Evolutionary conservation across 257 asterid species (phyloP).

Genomic region (Nicotiana noctiflora): DNA sequence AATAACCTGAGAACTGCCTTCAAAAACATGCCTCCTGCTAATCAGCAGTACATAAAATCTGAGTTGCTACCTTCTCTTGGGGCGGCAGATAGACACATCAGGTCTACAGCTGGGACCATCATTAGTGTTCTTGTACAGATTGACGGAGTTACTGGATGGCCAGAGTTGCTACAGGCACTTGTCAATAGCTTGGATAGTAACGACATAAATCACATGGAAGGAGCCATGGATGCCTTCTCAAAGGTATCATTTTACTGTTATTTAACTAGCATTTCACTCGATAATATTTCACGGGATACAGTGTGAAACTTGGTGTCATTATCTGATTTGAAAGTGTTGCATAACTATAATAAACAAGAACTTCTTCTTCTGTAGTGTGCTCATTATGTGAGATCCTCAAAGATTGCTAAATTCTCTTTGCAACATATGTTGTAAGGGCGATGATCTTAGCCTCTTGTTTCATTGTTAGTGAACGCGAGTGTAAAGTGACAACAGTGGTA

Average conservation of each 20-base stretch:
- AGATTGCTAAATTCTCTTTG: background rate
- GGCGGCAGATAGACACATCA: slow-evolving; percentile 72
- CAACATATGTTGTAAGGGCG: background rate
- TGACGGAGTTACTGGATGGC: slow-evolving; percentile 83
- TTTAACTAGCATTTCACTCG: background rate
- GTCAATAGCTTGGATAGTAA: slow-evolving; percentile 88
- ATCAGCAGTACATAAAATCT: slow-evolving; percentile 68
- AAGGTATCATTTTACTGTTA: slow-evolving; percentile 45
- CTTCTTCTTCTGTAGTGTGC: background rate
- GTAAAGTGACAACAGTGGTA: background rate
- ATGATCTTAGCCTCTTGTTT: background rate
- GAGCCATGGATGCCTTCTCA: slow-evolving; percentile 99
- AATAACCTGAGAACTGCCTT: slow-evolving; percentile 65
- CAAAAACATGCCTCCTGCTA: slow-evolving; percentile 53
- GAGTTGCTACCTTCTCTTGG: slow-evolving; percentile 90
- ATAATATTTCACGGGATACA: background rate
- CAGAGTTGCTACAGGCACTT: slow-evolving; percentile 77
- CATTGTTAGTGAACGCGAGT: background rate
- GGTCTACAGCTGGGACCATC: slow-evolving; percentile 94
- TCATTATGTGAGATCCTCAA: background rate
- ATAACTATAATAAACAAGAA: background rate
- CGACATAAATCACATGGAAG: slow-evolving; percentile 86
- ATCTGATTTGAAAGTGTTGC: background rate
- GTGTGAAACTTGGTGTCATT: background rate
- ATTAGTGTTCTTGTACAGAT: slow-evolving; percentile 84